Percentiles rank a stretch among this genome's conserved stretches.
Evolutionary conservation across 495 filamentous ascomycete genomes (phyloP).

Genomic region (Lepidopterella palustris): DNA sequence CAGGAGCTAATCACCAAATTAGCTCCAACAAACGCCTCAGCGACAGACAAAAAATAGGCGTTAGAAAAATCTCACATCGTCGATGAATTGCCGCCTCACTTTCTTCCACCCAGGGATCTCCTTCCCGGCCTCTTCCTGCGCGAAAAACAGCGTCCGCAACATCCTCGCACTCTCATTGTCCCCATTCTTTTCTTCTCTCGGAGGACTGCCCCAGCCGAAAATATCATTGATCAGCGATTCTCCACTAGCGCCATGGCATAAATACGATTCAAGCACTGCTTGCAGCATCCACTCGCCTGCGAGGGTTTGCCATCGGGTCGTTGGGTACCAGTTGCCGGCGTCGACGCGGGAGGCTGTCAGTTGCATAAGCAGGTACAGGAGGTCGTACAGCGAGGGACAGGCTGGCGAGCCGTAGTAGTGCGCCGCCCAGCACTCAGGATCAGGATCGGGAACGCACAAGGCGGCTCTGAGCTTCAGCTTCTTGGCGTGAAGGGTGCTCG

Average conservation of each 20-base stretch:
- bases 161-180: conserved; percentile 24
- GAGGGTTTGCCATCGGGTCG: conserved; percentile 40
- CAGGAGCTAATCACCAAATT: conserved; percentile 20
- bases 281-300: conserved; percentile 47
- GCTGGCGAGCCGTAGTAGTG: conserved; percentile 30
- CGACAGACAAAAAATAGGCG: background rate
- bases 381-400: conserved; percentile 36
- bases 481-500: conserved; percentile 14
- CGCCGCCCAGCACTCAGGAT: conserved; percentile 17
- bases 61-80: conserved; percentile 12
- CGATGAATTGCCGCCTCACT: conserved; percentile 20
- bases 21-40: background rate
- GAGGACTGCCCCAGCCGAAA: conserved; percentile 28
- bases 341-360: conserved; percentile 36
- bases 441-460: conserved; percentile 6
- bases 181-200: conserved; percentile 4
- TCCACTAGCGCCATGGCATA: conserved; percentile 29
- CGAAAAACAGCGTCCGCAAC: conserved; percentile 23
- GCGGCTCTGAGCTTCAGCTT: conserved; percentile 11
- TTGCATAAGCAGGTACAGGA: conserved; percentile 44
- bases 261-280: conserved; percentile 45
- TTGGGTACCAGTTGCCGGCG: conserved; percentile 22
- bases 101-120: conserved; percentile 25
- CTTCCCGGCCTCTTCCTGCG: conserved; percentile 4
- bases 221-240: conserved; percentile 27